These are phyloP conservation scores for Botrytis medusae DNA, from an alignment of 2,329 filamentous ascomycete species.

Conservation along the genomic window DNA sequence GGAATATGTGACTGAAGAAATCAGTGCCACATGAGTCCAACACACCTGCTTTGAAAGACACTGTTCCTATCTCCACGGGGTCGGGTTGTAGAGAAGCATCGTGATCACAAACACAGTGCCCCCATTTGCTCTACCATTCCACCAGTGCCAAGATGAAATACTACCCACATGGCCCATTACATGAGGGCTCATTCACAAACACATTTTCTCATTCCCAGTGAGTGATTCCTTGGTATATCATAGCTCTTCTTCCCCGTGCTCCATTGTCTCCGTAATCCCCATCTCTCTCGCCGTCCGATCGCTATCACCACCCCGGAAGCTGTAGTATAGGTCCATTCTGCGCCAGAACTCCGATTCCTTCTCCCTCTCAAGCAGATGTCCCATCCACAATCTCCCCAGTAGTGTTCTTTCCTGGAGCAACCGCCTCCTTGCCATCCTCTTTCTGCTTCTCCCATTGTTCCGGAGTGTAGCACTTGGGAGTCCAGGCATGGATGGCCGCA, in stretches of 20 bases:
- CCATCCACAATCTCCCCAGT: conserved; percentile 39
- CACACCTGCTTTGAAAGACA: conserved; percentile 2
- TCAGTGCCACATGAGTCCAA: not conserved
- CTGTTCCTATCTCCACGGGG: not conserved
- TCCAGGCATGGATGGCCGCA: conserved; percentile 74
- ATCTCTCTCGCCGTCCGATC: not conserved
- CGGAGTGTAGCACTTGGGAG: conserved; percentile 71
- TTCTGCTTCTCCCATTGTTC: conserved; percentile 71
- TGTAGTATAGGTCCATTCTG: conserved; percentile 1
- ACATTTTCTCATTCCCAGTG: not conserved
- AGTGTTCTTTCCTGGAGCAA: conserved; percentile 38
- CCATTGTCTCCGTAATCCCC: not conserved
- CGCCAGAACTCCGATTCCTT: not conserved
- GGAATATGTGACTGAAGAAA: not conserved
- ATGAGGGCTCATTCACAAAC: conserved; percentile 3
- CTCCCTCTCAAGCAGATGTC: conserved; percentile 34
- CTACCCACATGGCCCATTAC: not conserved
- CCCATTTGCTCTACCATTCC: not conserved
- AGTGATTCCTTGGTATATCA: conserved; percentile 4
- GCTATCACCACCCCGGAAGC: not conserved
- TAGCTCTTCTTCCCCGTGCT: not conserved
- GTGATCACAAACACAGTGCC: not conserved
- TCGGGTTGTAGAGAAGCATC: not conserved
- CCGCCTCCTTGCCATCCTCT: conserved; percentile 35
- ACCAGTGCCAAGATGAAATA: not conserved